Conservation (phyloP, 306 rosid species). For the Psophocarpus tetragonolobus region DNA sequence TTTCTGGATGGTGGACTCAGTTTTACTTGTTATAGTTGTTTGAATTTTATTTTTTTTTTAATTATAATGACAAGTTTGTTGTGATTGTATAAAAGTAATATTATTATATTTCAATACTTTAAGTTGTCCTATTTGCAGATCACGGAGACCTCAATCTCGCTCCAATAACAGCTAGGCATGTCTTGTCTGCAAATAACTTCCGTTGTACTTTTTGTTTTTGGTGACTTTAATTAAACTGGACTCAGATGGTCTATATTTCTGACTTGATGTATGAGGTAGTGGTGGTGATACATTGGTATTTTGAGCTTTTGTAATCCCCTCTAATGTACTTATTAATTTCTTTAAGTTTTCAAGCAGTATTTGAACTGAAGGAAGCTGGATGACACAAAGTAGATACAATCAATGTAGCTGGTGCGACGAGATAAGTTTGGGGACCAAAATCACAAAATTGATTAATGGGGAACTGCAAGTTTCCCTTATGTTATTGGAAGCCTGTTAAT, state of each 20-base stretch:
- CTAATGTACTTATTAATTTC: neutral
- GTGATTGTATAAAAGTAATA: neutral
- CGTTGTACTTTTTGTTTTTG: constrained; percentile 16
- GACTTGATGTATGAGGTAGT: neutral
- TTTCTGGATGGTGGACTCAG: neutral
- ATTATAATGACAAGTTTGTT: constrained; percentile 1
- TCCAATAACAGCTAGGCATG: constrained; percentile 77
- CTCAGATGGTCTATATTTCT: neutral
- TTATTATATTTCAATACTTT: constrained; percentile 18
- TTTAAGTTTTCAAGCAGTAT: constrained; percentile 17
- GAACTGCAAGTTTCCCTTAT: neutral
- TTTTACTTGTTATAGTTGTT: too few species aligned
- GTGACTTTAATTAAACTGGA: neutral
- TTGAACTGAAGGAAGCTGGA: constrained; percentile 32
- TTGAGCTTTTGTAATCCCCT: neutral
- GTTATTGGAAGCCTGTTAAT: constrained; percentile 1
- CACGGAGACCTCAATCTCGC: constrained; percentile 66
- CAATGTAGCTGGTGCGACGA: constrained; percentile 24
- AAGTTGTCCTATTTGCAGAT: constrained; percentile 48
- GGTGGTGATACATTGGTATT: neutral
- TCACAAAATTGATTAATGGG: constrained; percentile 23
- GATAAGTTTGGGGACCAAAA: neutral
- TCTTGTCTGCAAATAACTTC: constrained; percentile 1
- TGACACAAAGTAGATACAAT: constrained; percentile 29
- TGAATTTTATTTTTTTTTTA: neutral